Evolutionary conservation across 129 eudicot species (phyloP), one percentile per base, ranked within the genome.

Genomic region (Silybum marianum): DNA sequence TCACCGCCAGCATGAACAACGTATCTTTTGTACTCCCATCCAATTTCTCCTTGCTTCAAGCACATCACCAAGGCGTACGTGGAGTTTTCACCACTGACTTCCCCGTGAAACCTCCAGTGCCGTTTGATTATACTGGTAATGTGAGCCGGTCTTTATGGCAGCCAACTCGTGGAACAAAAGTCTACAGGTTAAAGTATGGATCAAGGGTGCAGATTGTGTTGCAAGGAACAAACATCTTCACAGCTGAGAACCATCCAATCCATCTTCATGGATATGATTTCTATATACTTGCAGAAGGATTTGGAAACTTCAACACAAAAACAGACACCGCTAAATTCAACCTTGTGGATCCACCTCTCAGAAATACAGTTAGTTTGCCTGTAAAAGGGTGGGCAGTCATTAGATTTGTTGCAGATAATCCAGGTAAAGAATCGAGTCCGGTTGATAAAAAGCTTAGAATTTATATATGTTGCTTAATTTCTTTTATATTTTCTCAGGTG

Each of bases 241-340:
- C 99, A 0, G 98, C 90, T 26, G 99, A 96, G 82, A 93, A 96
- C 83, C 99, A 96, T 81, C 99, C 99, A 3, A 96, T 96, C 65
- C 99, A 96, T 91, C 93, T 96, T 70, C 98, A 96, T 51, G 99
- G 99, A 30, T 96, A 96, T 75, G 98, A 96, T 80, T 96, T 96
- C 90, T 96, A 89, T 81, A 87, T 93, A 51, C 40, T 96, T 74
- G 99, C 98, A 26, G 91, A 88, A 67, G 99, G 99, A 7, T 95
- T 91, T 69, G 99, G 99, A 21, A 96, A 96, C 84, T 96, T 91
- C 69, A 87, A 96, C 67, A 92, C 97, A 0, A 90, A 85, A 79
- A 91, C 85, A 0, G 98, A 96, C 54, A 48, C 93, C 1, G 72
- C 92, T 11, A 96, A 96, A 65, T 93, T 96, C 79, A 96, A 96